Percentiles rank a stretch among this genome's conserved stretches.
Conservation (phyloP, 805 yeast genomes). For the Barnettozyma sp. region DNA sequence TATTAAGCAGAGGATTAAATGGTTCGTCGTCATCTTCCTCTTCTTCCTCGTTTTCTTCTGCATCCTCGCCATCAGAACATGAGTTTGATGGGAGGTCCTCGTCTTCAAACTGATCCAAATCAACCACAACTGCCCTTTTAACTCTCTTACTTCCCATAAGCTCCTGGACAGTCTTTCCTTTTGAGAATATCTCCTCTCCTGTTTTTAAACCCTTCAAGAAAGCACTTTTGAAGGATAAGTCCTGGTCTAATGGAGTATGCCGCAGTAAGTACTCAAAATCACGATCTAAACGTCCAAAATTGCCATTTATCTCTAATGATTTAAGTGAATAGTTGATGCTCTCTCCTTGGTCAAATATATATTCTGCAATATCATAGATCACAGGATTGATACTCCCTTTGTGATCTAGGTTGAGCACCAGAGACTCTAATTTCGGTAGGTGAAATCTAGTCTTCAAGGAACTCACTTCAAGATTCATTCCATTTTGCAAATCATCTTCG, state of each 20-base stretch:
- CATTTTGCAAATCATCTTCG: constrained; percentile 8
- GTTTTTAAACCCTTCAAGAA: constrained; percentile 11
- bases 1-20: constrained; percentile 1
- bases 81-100: too few relatives aligned
- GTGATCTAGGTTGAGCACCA: constrained; percentile 14
- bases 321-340: constrained; percentile 1
- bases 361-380: constrained; percentile 1
- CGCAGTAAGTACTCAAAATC: constrained; percentile 16
- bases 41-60: constrained; percentile 1
- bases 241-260: constrained; percentile 11
- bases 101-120: constrained; percentile 7
- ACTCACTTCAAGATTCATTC: not conserved
- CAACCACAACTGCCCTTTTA: constrained; percentile 1
- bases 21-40: constrained; percentile 2
- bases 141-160: constrained; percentile 1
- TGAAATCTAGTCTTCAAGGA: constrained; percentile 1
- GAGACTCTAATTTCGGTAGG: constrained; percentile 11
- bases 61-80: constrained; percentile 1
- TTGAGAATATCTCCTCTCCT: constrained; percentile 1
- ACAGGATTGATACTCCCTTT: not conserved
- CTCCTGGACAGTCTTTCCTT: not conserved
- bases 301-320: constrained; percentile 18
- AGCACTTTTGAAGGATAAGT: constrained; percentile 10
- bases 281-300: constrained; percentile 19
- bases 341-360: not conserved